Evolutionary conservation across 2,329 filamentous ascomycete genomes (phyloP).

Genomic region (Fusarium circinatum): DNA sequence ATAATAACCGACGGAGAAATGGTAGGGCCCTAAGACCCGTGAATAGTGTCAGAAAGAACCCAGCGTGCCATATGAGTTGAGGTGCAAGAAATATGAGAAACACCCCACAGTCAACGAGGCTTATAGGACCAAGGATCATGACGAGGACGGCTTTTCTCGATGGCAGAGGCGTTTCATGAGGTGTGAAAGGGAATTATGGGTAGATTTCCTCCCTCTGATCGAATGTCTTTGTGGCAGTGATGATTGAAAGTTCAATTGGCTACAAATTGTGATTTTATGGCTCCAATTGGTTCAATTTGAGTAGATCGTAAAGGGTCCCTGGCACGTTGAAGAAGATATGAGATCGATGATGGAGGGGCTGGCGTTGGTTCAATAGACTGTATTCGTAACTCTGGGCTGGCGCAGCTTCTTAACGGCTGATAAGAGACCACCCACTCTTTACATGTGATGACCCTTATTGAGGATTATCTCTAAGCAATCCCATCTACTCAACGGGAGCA

Average conservation of each 20-base stretch:
- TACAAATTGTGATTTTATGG: background rate
- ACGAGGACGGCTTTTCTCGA: constrained; percentile 29
- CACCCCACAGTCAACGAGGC: constrained; percentile 78
- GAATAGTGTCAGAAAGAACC: constrained; percentile 66
- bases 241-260: background rate
- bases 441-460: constrained; percentile 23
- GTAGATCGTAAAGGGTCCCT: constrained; percentile 14
- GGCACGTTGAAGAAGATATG: constrained; percentile 26
- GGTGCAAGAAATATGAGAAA: constrained; percentile 78
- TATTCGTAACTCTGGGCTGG: background rate
- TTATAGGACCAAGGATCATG: constrained; percentile 81
- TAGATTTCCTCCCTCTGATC: background rate
- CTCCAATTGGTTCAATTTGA: constrained; percentile 5
- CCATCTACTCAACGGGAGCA: background rate
- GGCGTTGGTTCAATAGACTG: constrained; percentile 1
- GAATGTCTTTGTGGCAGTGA: background rate
- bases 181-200: background rate
- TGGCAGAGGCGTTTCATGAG: constrained; percentile 16
- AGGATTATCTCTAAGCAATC: background rate
- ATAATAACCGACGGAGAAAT: constrained; percentile 68
- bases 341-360: constrained; percentile 39
- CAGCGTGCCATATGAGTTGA: constrained; percentile 75
- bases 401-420: constrained; percentile 1
- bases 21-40: constrained; percentile 72
- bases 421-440: background rate